Base-by-base conservation (phyloP, 2,329 filamentous ascomycete species). In the Botryosphaeria dothidea region DNA sequence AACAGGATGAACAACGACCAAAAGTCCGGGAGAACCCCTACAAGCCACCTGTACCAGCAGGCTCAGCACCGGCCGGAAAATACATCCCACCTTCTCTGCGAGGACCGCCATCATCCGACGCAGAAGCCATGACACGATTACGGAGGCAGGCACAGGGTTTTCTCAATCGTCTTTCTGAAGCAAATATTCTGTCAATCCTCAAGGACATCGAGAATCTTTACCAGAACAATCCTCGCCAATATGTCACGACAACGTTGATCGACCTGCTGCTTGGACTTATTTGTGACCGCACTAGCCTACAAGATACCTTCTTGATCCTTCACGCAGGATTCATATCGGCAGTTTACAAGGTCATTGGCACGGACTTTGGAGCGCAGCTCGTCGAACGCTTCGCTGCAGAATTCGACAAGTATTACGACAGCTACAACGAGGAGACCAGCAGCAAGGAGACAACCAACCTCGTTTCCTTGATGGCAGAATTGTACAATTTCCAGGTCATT, bases 401-500 rank as follows among this genome's bases (percentile, higher is more conserved):
- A 8, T 92, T 98, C 73, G 88, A 90, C 67, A 81, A 84, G 19
- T 82, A 88, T 66, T 91, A 92, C 69, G 81, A 80, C 65, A 75
- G 25, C 3, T 76, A 75, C 64, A 78, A 78, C 52, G 65, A 69
- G 4, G 74, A 73, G 2, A 72, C 75, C 4, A 77, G 76, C 34
- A 78, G 79, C 45, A 93, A 93, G 73, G 85, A 89, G 64, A 83
- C 85, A 1, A 84, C 89, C 8, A 97, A 99, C 74, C 78, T 97
- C 48, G 85, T 97, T 31, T 91, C 91, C 1, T 85, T 98, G 31
- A 81, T 98, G 15, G 88, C 93, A 0, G 89, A 97, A 72, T 83
- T 98, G 43, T 99, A 98, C 79, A 93, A 92, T 57, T 96, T 99
- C 73, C 92, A 96, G 71, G 88, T 97, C 23, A 85, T 97, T 49